A percentile compares a stretch with the other conserved stretches of the same genome.
Evolutionary conservation across 352 stramenopile species (phyloP).

Genomic region (Globisporangium perplexum): DNA sequence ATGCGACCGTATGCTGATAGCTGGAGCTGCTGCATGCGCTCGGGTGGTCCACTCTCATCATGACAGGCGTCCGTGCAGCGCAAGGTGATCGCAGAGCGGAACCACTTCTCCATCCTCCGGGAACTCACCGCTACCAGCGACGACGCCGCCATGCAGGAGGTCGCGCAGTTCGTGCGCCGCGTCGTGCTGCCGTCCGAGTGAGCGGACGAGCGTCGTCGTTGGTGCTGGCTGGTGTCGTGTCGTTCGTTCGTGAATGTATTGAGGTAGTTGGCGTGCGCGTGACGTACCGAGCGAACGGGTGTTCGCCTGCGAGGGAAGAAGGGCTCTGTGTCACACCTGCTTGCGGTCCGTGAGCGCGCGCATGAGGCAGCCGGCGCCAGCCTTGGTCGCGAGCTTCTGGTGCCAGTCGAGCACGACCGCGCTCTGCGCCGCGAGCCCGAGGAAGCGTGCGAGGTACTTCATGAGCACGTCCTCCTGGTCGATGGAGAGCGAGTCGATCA

Average conservation of each 20-base stretch:
- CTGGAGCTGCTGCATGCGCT: too few relatives aligned
- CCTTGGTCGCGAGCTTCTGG: conserved; percentile 78
- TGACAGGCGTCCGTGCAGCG: conserved; percentile 31
- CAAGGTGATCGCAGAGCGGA: conserved; percentile 38
- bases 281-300: neutral
- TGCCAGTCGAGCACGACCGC: conserved; percentile 85
- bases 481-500: conserved; percentile 63
- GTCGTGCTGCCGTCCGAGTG: neutral
- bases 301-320: too few relatives aligned
- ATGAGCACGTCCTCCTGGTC: conserved; percentile 80
- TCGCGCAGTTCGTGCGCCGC: conserved; percentile 37
- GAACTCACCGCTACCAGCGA: conserved; percentile 33
- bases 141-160: conserved; percentile 37
- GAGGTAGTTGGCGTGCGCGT: neutral
- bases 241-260: neutral
- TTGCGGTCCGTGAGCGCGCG: conserved; percentile 86
- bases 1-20: too few relatives aligned
- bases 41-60: conserved; percentile 2
- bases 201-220: too few relatives aligned
- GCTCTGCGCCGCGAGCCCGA: conserved; percentile 71
- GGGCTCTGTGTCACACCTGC: conserved; percentile 50
- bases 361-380: conserved; percentile 85
- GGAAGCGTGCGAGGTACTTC: conserved; percentile 87
- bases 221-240: too few relatives aligned
- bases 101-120: conserved; percentile 75